These are phyloP conservation scores for Chrysoporthe cubensis DNA, from an alignment of 2,329 filamentous ascomycete species.

Conservation along the genomic window DNA sequence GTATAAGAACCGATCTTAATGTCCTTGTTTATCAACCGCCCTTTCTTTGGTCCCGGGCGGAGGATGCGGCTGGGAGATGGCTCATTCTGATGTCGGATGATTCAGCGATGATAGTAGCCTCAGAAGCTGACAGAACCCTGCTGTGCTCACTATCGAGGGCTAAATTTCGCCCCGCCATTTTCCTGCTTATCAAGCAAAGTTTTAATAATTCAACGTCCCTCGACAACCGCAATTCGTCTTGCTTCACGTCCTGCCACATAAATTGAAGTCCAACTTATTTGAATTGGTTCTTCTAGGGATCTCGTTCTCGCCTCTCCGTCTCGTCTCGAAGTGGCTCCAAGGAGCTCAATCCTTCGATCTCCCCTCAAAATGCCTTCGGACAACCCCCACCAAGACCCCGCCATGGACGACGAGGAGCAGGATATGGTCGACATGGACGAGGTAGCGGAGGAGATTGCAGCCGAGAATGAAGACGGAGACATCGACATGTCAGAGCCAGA, in stretches of 20 bases:
- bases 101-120: not conserved
- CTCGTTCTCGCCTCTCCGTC: no score
- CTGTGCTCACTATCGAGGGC: conserved; percentile 15
- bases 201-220: conserved; percentile 25
- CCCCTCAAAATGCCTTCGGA: conserved; percentile 31
- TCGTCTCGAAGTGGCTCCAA: not conserved
- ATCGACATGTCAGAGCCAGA: conserved; percentile 37
- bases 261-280: not conserved
- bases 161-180: conserved; percentile 23
- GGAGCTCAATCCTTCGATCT: not conserved
- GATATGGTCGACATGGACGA: conserved; percentile 79
- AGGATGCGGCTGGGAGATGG: not conserved
- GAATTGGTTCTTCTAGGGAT: not conserved
- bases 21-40: no score
- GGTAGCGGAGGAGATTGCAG: conserved; percentile 74
- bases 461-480: conserved; percentile 53
- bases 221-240: not conserved
- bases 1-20: no score
- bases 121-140: not conserved
- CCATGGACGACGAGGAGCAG: conserved; percentile 63
- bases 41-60: no score
- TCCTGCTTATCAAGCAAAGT: conserved; percentile 29
- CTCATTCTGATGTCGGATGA: conserved; percentile 11
- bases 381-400: conserved; percentile 44
- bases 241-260: not conserved